Evolutionary conservation across 2,329 filamentous ascomycete species (phyloP), one percentile per base, ranked within the genome.

Genomic region (Neofusicoccum ribis): DNA sequence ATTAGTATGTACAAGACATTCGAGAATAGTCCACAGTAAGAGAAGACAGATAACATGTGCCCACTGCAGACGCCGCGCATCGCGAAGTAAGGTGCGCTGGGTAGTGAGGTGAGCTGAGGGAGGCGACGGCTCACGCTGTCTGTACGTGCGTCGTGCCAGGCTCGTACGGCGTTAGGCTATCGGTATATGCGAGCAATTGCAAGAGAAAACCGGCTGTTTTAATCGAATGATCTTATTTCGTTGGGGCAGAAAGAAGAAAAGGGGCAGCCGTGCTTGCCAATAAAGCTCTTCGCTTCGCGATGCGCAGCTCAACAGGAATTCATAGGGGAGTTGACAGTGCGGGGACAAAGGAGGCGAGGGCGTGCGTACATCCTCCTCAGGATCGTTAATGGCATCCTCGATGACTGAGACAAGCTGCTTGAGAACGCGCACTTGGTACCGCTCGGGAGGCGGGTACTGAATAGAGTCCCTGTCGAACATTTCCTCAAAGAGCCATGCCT

Each of bases 321-420:
- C 11, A 4, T 20, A 47, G 31, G 37, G 14, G 14, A 50, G 47
- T 51, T 50, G 59, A 43, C 34, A 27, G 12, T 27, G 37, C 36
- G 14, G 12, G 44, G 51, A 60, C 31, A 47, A 52, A 63, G 39
- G 67, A 64, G 63, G 65, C 64, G 20, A 43, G 76, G 74, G 67
- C 70, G 66, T 61, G 82, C 91, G 82, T 89, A 96, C 93, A 89
- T 96, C 88, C 83, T 91, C 84, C 70, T 97, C 91, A 77, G 92
- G 93, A 76, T 97, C 88, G 65, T 86, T 83, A 54, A 96, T 92
- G 39, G 89, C 86, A 36, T 83, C 80, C 76, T 97, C 92, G 61
- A 97, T 88, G 65, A 82, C 85, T 7, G 82, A 78, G 12, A 92
- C 80, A 39, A 97, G 82, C 68, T 87, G 81, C 75, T 96, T 97